Base-by-base conservation (phyloP, 192 early-diverging fungal genomes). In the Backusella tarrabulga region DNA sequence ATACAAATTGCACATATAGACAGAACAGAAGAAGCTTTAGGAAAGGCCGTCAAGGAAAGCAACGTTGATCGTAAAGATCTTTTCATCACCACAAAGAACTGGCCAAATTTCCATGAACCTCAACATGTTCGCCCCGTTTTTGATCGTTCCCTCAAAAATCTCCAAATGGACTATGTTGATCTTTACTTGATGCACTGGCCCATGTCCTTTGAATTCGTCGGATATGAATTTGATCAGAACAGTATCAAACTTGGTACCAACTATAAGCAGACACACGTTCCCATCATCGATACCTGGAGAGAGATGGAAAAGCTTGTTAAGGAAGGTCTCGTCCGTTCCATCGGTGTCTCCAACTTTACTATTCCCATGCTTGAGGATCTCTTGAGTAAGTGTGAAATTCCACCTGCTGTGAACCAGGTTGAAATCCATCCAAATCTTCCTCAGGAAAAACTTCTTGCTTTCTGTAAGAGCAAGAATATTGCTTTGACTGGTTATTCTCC, bases 261-360 rank as follows among this genome's bases (percentile, higher is more conserved):
- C 52, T 81, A 86, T 66, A 81, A 80, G 23, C 34, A 41, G 15
- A 86, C 87, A 74, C 91, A 91, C 42, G 87, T 94, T 4, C 91
- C 90, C 81, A 63, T 89, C 87, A 15, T 82, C 82, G 75, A 85
- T 89, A n/a, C 21, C 81, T 86, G 80, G 89, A 90, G 85, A 46
- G 91, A 85, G n/a, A 93, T 96, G 93, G 95, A 95, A 85, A 79
- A 84, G 23, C 76, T 95, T 8, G 89, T 92, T 1, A 82, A 89
- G 11, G 78, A 78, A 0, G 91, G 91, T 38, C 85, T 90, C 54
- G 90, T 88, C 21, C 82, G 86, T 21, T 70, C 87, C 23, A 94
- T 97, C 52, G 95, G 95, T 71, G 93, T 96, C 23, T 93, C 91
- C 46, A 97, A 97, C 84, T 92, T 89, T 36, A 89, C 82, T 83